Base-by-base conservation (phyloP, 225 moss, liverwort and hornwort species). In the Marchantia polymorpha region DNA sequence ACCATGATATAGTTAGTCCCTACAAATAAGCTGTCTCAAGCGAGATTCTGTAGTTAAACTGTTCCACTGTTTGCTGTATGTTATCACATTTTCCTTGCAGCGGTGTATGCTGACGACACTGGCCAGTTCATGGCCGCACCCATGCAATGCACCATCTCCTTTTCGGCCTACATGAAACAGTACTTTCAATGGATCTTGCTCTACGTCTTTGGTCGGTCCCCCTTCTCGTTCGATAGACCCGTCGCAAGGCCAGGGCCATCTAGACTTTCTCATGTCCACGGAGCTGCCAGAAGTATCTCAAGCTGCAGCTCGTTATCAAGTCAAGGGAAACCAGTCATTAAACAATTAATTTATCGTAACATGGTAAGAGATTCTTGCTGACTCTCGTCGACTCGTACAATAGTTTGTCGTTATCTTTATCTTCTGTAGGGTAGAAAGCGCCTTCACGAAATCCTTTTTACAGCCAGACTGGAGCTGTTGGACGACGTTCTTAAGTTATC, bases 271-370 rank as follows among this genome's bases (percentile, higher is more conserved):
- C 63, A 63, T 16, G 63, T 6, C 60, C 7, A 61, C 23, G 23
- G 63, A 63, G n/a, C 63, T 23, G 23, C 23, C 63, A n/a, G 63
- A 25, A 63, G 23, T 63, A 58, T 58, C 58, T 58, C 58, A 58
- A 58, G 58, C 58, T 58, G 58, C 58, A 16, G 22, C n/a, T 63
- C 9, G 63, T n/a, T 63, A 22, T 63, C n/a, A 63, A 25, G 63
- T 25, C 63, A 63, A 25, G n/a, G 63, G n/a, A 63, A 63, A 63
- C 63, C 63, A 63, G 63, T 63, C n/a, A 63, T n/a, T 63, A 19
- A 63, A 63, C n/a, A 16, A 63, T 25, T 22, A 63, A 63, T 63
- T 63, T 63, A n/a, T 63, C 23, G 23, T 63, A 63, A 23, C 63
- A 7, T 63, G 63, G 63, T n/a, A 7, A n/a, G 23, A 19, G 63